Percentiles rank a stretch among this genome's conserved stretches.
Conservation (phyloP, 441 rosid species). For the Euphorbia corollata region DNA sequence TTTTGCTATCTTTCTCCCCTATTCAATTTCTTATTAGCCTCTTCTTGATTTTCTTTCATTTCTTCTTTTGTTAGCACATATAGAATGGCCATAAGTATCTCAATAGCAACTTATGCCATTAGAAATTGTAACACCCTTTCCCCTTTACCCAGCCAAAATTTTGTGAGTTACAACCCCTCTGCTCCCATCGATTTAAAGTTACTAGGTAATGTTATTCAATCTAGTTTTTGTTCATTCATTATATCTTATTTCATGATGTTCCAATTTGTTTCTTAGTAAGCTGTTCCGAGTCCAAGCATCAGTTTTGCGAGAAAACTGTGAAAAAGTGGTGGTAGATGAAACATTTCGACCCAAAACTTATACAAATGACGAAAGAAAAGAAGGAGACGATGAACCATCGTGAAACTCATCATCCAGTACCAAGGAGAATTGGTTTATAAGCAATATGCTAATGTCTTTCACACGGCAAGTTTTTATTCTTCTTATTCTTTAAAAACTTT, state of each 20-base stretch:
- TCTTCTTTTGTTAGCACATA: neutral
- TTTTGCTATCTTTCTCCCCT: neutral
- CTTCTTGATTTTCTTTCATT: neutral
- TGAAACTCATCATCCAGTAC: conserved; percentile 18
- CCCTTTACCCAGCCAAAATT: conserved; percentile 10
- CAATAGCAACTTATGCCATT: conserved; percentile 25
- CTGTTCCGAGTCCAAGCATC: conserved; percentile 40
- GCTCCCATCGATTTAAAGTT: conserved; percentile 1
- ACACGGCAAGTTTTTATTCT: conserved; percentile 39
- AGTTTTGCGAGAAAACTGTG: conserved; percentile 52
- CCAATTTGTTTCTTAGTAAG: conserved; percentile 27
- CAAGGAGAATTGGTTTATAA: conserved; percentile 49
- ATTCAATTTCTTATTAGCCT: neutral
- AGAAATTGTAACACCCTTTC: conserved; percentile 1
- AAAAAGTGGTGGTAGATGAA: conserved; percentile 58
- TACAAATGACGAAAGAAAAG: conserved; percentile 27
- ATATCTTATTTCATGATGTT: neutral
- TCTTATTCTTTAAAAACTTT: neutral
- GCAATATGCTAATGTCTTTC: conserved; percentile 66
- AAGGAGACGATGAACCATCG: conserved; percentile 23
- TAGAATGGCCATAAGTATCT: conserved; percentile 30
- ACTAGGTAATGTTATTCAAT: conserved; percentile 8
- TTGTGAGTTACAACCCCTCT: neutral
- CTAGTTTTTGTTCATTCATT: neutral
- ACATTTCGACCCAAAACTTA: conserved; percentile 42